Evolutionary conservation across 164 flowering plant species (phyloP).

Genomic region (Warburgia ugandensis): DNA sequence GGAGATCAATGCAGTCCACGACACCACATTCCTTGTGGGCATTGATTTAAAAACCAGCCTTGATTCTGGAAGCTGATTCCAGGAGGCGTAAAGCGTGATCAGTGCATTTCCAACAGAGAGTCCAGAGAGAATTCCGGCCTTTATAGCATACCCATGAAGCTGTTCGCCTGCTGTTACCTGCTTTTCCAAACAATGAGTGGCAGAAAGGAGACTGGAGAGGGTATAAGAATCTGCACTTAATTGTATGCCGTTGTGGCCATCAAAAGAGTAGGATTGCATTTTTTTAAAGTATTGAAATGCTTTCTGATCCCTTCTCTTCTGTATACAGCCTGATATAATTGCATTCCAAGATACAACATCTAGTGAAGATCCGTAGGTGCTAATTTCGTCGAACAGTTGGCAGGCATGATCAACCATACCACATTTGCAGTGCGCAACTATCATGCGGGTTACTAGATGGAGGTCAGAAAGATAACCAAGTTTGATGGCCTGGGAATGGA

Average conservation of each 20-base stretch:
- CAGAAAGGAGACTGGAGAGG: slow-evolving; percentile 17
- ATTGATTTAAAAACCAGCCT: slow-evolving; percentile 11
- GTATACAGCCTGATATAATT: slow-evolving; percentile 13
- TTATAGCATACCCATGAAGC: slow-evolving; percentile 21
- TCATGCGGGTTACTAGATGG: slow-evolving; percentile 5
- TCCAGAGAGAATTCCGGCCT: slow-evolving; percentile 11
- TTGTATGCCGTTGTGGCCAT: not conserved
- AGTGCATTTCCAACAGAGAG: slow-evolving; percentile 18
- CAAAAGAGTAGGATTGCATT: slow-evolving; percentile 3
- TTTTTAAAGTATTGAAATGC: slow-evolving; percentile 17
- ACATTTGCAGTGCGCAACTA: slow-evolving; percentile 8
- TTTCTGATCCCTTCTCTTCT: slow-evolving; percentile 10
- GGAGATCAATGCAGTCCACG: slow-evolving; percentile 23
- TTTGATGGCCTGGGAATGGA: slow-evolving; percentile 13
- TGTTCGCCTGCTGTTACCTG: slow-evolving; percentile 4
- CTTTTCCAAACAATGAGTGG: slow-evolving; percentile 10
- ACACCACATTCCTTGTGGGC: slow-evolving; percentile 14
- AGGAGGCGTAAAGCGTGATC: slow-evolving; percentile 14
- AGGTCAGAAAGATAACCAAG: slow-evolving; percentile 12
- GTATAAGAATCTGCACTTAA: slow-evolving; percentile 19
- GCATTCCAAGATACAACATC: slow-evolving; percentile 19
- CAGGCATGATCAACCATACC: slow-evolving; percentile 8
- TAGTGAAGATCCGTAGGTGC: not conserved
- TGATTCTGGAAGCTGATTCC: slow-evolving; percentile 9
- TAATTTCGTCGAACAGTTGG: slow-evolving; percentile 19